phyloP scores from a whole-genome alignment of 164 flowering plant genomes.

The Piper longum region DNA sequence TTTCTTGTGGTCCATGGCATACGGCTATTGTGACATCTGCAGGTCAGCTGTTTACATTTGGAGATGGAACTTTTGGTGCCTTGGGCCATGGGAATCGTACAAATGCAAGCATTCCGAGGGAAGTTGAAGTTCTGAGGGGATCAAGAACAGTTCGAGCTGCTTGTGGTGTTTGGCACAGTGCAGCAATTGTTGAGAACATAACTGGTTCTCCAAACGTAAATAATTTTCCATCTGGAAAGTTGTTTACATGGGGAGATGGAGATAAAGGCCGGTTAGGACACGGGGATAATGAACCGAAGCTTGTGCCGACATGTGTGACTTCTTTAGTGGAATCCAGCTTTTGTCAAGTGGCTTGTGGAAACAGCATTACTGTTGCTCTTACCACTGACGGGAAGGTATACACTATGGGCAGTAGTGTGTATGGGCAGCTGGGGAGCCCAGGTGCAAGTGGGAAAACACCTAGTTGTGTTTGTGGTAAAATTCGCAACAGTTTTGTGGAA shows the following conservation, averaged over 20 bases:
- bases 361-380: slow-evolving; percentile 54
- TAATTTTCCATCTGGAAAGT: slow-evolving; percentile 35
- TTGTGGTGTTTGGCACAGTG: slow-evolving; percentile 98
- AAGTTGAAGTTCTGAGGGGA: slow-evolving; percentile 66
- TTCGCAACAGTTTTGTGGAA: slow-evolving; percentile 42
- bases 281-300: slow-evolving; percentile 54
- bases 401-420: slow-evolving; percentile 64
- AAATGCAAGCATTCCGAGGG: slow-evolving; percentile 45
- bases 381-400: slow-evolving; percentile 63
- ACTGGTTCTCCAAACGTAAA: slow-evolving; percentile 19
- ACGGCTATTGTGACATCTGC: slow-evolving; percentile 68
- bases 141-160: slow-evolving; percentile 48
- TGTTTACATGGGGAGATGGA: slow-evolving; percentile 96
- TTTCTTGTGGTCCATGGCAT: slow-evolving; percentile 97
- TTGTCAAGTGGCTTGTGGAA: slow-evolving; percentile 73
- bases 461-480: slow-evolving; percentile 35
- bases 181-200: slow-evolving; percentile 57
- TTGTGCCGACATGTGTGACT: slow-evolving; percentile 50
- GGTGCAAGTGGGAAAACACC: slow-evolving; percentile 52
- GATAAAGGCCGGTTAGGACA: slow-evolving; percentile 81
- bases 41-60: slow-evolving; percentile 87
- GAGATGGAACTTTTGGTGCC: slow-evolving; percentile 94
- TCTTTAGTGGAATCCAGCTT: slow-evolving; percentile 38
- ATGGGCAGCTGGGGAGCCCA: slow-evolving; percentile 72
- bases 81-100: slow-evolving; percentile 76